phyloP scores from a whole-genome alignment of 345 rosid species.

The Conringia planisiliqua region DNA sequence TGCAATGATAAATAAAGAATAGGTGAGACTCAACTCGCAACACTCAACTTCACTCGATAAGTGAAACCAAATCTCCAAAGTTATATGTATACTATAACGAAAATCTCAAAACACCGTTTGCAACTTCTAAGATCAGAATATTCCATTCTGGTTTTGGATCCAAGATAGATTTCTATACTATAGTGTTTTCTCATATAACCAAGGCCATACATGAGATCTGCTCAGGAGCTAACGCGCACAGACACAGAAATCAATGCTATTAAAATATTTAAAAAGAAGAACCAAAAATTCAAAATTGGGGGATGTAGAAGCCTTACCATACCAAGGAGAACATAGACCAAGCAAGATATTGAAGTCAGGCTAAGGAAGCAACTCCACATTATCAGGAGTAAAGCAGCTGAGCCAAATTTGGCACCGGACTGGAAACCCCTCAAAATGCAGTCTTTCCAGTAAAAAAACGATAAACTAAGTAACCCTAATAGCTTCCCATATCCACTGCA shows the following conservation, averaged over 20 bases:
- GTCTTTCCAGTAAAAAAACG: constrained; percentile 69
- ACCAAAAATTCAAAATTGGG: neutral
- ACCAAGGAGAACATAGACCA: constrained; percentile 73
- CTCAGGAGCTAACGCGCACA: neutral
- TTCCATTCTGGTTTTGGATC: neutral
- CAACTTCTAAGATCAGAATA: neutral
- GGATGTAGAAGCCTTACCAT: constrained; percentile 57
- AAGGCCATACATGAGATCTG: neutral
- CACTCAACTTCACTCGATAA: neutral
- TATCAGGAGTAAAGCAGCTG: constrained; percentile 78
- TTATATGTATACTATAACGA: neutral
- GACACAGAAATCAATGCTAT: neutral
- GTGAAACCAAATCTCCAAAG: neutral
- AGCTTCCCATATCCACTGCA: constrained; percentile 57
- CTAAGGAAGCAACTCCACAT: constrained; percentile 98
- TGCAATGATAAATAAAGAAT: constrained; percentile 36
- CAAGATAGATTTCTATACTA: neutral
- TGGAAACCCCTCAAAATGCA: constrained; percentile 63
- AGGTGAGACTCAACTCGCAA: constrained; percentile 1
- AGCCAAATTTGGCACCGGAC: constrained; percentile 64
- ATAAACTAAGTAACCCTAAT: constrained; percentile 37
- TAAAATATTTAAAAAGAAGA: neutral
- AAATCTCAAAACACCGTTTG: neutral
- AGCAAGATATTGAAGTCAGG: constrained; percentile 81
- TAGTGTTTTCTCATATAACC: neutral